Base-by-base conservation (phyloP, 768 basidiomycete species). In the Rubroboletus satanas region DNA sequence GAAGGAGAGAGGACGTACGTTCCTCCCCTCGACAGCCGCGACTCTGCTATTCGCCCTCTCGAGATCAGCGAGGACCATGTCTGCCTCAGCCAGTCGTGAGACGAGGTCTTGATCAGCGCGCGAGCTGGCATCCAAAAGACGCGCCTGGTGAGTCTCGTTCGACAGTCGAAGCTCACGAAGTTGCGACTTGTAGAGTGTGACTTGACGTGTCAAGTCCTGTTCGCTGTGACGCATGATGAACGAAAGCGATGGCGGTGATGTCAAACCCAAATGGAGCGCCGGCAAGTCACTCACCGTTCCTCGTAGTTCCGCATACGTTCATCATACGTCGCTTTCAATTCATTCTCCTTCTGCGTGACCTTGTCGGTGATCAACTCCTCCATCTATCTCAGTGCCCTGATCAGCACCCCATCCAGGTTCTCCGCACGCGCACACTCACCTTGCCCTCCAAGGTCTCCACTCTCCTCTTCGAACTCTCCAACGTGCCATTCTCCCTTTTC, bases 261-360 rank as follows among this genome's bases (percentile, higher is more conserved):
- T 7, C 39, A 46, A 31, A 37, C 14, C 26, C 29, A 6, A 43
- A 28, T 21, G 2, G 0, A 9, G 29, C 8, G 1, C 23, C 17
- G 8, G 36, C 12, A 5, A 6, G 8, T 7, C 9, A 70, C 83
- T 29, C 61, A 93, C 93, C 96, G 82, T 66, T 96, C 96, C 70
- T 95, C 94, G 62, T 96, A 98, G 71, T 98, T 99, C 48, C 92
- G 79, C 68, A 99, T 79, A 61, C 87, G 87, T 74, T 99, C 97
- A 64, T 99, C 97, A 60, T 97, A 98, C 6, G 91, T 94, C 15
- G 96, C 97, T 60, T 96, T 91, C 18, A 98, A 77, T 73, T 98
- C 97, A 53, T 95, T 96, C 75, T 98, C 93, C 73, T 98, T 98
- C 70, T 91, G 89, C 4, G 77, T 75, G 33, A 98, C 88, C 65